Percentiles rank a stretch among this genome's conserved stretches.
Conservation (phyloP, 345 rosid genomes). For the Syzygium aromaticum region DNA sequence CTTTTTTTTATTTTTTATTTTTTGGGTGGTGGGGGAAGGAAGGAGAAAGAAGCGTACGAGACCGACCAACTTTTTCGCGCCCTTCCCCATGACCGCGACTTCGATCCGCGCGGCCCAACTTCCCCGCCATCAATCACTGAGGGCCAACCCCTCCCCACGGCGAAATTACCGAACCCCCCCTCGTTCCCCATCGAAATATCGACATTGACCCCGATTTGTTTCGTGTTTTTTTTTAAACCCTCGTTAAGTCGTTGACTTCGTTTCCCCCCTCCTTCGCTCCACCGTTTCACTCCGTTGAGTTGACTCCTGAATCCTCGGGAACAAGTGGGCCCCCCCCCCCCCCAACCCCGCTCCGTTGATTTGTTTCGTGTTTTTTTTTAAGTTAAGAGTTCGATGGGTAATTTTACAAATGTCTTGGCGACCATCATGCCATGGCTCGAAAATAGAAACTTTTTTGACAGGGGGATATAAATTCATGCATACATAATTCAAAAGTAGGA, state of each 20-base stretch:
- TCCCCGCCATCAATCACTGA: background rate
- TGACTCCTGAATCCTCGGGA: background rate
- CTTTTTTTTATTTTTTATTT: background rate
- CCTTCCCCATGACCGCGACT: background rate
- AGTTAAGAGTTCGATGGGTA: background rate
- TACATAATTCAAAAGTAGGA: background rate
- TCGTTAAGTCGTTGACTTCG: background rate
- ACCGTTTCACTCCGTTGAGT: background rate
- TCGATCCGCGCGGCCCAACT: background rate
- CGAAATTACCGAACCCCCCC: background rate
- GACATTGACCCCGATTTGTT: background rate
- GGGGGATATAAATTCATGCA: rapidly evolving
- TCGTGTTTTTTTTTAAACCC: background rate
- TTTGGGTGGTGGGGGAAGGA: background rate
- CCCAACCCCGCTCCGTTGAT: no score
- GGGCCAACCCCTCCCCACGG: background rate
- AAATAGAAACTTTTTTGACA: background rate
- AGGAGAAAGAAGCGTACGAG: background rate
- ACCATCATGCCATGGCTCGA: rapidly evolving
- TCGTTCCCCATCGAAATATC: background rate
- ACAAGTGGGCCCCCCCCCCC: no score
- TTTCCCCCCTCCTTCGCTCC: background rate
- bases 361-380: background rate
- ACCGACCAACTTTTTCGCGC: background rate
- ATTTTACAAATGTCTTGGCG: background rate